These are phyloP conservation scores for Plasmopara halstedii DNA, from an alignment of 352 stramenopile species.

Conservation along the genomic window DNA sequence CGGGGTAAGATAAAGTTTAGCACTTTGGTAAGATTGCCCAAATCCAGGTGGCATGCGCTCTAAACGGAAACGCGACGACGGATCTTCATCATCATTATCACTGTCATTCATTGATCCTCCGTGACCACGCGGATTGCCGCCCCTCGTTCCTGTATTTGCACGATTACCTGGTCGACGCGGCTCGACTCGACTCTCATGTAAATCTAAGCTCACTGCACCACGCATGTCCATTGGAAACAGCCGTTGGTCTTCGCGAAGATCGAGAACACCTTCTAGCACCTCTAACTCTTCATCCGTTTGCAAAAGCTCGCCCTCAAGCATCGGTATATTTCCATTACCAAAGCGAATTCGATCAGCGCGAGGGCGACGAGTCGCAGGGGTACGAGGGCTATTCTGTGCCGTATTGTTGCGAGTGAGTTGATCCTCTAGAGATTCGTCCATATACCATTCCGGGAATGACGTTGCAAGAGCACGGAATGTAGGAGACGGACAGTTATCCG, in stretches of 20 bases:
- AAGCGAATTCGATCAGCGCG: slow-evolving; percentile 41
- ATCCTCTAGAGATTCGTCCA: slow-evolving; percentile 46
- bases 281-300: slow-evolving; percentile 63
- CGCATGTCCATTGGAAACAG: slow-evolving; percentile 47
- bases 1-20: slow-evolving; percentile 67
- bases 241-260: slow-evolving; percentile 55
- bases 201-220: slow-evolving; percentile 31
- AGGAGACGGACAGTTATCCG: slow-evolving; percentile 39
- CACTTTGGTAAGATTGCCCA: slow-evolving; percentile 36
- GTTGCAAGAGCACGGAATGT: slow-evolving; percentile 50
- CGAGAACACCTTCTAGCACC: slow-evolving; percentile 57
- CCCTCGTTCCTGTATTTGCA: slow-evolving; percentile 14
- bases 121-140: slow-evolving; percentile 16
- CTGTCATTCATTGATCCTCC: slow-evolving; percentile 32
- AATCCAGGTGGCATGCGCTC: slow-evolving; percentile 42
- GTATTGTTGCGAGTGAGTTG: slow-evolving; percentile 35
- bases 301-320: slow-evolving; percentile 53
- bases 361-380: slow-evolving; percentile 19
- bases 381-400: slow-evolving; percentile 31
- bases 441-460: slow-evolving; percentile 67
- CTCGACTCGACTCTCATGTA: slow-evolving; percentile 22
- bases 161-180: slow-evolving; percentile 20
- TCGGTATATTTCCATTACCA: slow-evolving; percentile 28
- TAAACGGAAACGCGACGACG: slow-evolving; percentile 29
- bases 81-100: slow-evolving; percentile 45